A percentile compares a stretch with the other conserved stretches of the same genome.
Evolutionary conservation across 2,329 filamentous ascomycete genomes (phyloP).

Genomic region (Hirsutella minnesotensis): DNA sequence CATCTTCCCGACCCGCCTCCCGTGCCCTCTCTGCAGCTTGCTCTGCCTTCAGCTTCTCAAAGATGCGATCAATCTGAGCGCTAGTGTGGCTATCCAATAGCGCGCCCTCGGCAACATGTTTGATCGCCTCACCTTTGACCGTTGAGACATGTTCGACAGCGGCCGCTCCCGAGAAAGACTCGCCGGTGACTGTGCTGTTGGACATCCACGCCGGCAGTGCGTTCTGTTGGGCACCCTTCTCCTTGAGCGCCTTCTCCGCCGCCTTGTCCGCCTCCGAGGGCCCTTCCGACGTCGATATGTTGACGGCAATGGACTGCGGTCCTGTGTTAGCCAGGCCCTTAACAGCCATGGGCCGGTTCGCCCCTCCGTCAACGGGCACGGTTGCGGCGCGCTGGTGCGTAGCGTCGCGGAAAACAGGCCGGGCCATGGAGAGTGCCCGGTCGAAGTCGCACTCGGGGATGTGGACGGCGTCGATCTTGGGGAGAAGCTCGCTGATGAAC

Average conservation of each 20-base stretch:
- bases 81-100: too few species aligned
- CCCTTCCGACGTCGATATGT: conserved; percentile 54
- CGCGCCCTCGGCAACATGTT: too few species aligned
- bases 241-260: conserved; percentile 50
- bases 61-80: too few species aligned
- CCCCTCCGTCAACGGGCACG: conserved; percentile 40
- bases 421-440: conserved; percentile 48
- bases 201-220: conserved; percentile 61
- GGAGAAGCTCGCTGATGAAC: conserved; percentile 65
- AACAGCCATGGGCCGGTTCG: conserved; percentile 52
- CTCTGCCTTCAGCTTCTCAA: too few species aligned
- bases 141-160: too few species aligned
- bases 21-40: too few species aligned
- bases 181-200: conserved; percentile 54
- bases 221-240: conserved; percentile 56
- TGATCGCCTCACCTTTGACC: too few species aligned
- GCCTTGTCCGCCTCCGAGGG: conserved; percentile 55
- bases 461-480: conserved; percentile 61
- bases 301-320: conserved; percentile 57
- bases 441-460: conserved; percentile 69
- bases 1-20: too few species aligned
- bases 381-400: conserved; percentile 53
- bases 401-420: conserved; percentile 54
- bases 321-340: conserved; percentile 55
- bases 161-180: conserved; percentile 35